Conservation (phyloP, 2,329 filamentous ascomycete genomes). For the Ophiostoma sp. region DNA sequence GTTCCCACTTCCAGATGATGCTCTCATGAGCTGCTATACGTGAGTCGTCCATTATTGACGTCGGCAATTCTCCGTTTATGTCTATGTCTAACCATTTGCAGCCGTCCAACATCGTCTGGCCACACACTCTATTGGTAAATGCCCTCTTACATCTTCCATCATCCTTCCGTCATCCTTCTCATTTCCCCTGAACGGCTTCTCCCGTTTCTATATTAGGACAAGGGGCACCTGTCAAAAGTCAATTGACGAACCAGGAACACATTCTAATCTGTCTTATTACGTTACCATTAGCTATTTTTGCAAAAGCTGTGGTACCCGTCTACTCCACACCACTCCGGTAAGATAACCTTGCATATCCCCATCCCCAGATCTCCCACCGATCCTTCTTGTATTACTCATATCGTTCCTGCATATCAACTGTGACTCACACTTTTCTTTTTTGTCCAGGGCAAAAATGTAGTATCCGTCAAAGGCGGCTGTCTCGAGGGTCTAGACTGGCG, state of each 20-base stretch:
- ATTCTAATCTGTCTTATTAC: neutral
- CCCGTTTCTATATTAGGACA: neutral
- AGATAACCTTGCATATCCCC: conserved; percentile 11
- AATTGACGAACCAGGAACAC: neutral
- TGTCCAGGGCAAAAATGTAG: conserved; percentile 55
- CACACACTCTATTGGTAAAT: conserved; percentile 58
- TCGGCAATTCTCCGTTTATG: neutral
- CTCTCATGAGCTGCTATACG: conserved; percentile 56
- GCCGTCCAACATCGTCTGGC: conserved; percentile 58
- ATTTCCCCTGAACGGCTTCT: neutral
- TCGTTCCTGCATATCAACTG: neutral
- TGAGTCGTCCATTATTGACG: conserved; percentile 38
- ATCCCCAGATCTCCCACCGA: neutral
- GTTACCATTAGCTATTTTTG: conserved; percentile 59
- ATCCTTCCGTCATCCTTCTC: neutral
- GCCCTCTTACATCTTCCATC: too few species aligned
- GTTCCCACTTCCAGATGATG: conserved; percentile 57
- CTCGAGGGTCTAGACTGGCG: conserved; percentile 63
- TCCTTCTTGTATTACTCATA: neutral
- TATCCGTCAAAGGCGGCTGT: conserved; percentile 68
- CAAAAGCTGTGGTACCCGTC: conserved; percentile 62
- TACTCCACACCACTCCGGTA: conserved; percentile 59
- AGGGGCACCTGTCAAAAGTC: too few species aligned
- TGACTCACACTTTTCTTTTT: neutral
- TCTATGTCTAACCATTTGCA: conserved; percentile 33